phyloP scores from a whole-genome alignment of 306 rosid species.

The Prunus mongolica region DNA sequence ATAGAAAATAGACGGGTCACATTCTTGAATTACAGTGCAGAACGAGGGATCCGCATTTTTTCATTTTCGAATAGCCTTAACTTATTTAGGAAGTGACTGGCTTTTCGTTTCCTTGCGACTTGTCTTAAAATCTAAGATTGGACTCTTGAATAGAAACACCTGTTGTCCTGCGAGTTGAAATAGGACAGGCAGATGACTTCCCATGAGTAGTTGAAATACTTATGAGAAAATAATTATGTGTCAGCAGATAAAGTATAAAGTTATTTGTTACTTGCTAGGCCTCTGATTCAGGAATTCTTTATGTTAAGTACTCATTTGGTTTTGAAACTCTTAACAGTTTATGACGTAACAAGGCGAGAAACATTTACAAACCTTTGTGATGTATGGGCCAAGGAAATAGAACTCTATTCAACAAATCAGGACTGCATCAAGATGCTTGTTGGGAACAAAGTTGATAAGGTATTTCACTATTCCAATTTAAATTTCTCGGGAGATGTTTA shows the following conservation, averaged over 20 bases:
- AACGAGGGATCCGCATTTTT: too few relatives aligned
- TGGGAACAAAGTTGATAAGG: conserved; percentile 98
- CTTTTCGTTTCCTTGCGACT: background rate
- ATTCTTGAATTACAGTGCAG: too few relatives aligned
- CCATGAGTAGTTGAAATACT: background rate
- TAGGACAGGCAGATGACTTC: background rate
- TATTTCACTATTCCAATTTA: conserved; percentile 19
- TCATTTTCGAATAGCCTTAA: background rate
- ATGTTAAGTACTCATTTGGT: conserved; percentile 16
- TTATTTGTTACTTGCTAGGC: background rate
- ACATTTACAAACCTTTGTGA: conserved; percentile 92
- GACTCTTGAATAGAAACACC: background rate
- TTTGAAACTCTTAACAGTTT: conserved; percentile 45
- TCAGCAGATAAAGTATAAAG: background rate
- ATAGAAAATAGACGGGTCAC: too few relatives aligned
- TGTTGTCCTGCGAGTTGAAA: background rate
- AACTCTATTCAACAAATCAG: conserved; percentile 90
- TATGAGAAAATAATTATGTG: background rate
- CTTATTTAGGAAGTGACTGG: background rate
- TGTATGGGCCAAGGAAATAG: conserved; percentile 95
- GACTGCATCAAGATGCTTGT: conserved; percentile 99
- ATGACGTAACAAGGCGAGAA: conserved; percentile 89
- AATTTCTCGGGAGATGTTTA: background rate
- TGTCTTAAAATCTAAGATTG: background rate
- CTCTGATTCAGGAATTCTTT: background rate